These are phyloP conservation scores for Maudiozyma bulderi DNA, from an alignment of 805 yeast genomes.

Conservation along the genomic window DNA sequence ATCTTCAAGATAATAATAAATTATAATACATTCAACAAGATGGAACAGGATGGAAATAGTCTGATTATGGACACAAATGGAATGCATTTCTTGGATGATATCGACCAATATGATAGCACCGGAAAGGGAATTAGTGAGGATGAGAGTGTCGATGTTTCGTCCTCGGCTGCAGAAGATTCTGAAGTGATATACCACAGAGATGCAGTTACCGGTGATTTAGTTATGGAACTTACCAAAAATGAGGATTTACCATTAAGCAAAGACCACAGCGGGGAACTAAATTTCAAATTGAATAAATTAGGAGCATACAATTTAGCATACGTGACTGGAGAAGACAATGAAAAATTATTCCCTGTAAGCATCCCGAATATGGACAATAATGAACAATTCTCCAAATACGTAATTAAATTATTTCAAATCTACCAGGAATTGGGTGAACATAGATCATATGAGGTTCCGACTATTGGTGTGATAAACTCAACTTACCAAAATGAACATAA, in stretches of 20 bases:
- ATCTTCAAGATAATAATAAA: no score
- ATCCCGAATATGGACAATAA: slow-evolving; percentile 35
- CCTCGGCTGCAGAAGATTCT: neutral
- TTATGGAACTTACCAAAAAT: slow-evolving; percentile 11
- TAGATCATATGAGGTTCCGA: slow-evolving; percentile 33
- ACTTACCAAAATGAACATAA: slow-evolving; percentile 30
- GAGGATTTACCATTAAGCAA: slow-evolving; percentile 9
- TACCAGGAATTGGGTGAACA: slow-evolving; percentile 43
- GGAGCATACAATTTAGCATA: slow-evolving; percentile 34
- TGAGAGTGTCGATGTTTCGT: neutral
- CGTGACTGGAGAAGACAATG: slow-evolving; percentile 32
- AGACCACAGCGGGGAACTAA: slow-evolving; percentile 20
- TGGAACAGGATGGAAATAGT: slow-evolving; percentile 4
- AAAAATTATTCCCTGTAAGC: slow-evolving; percentile 35
- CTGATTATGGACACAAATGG: slow-evolving; percentile 24
- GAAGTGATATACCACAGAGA: slow-evolving; percentile 8
- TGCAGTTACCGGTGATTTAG: slow-evolving; percentile 15
- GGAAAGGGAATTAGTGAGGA: neutral
- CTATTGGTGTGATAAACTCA: slow-evolving; percentile 32
- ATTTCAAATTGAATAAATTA: slow-evolving; percentile 39
- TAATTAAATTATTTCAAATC: slow-evolving; percentile 41
- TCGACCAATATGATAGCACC: neutral
- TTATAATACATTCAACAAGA: neutral
- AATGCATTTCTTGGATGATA: slow-evolving; percentile 16
- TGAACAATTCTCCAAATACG: slow-evolving; percentile 36